Percentiles rank a stretch among this genome's conserved stretches.
Evolutionary conservation across 345 rosid genomes (phyloP).

Genomic region (Aquilaria yunnanensis): DNA sequence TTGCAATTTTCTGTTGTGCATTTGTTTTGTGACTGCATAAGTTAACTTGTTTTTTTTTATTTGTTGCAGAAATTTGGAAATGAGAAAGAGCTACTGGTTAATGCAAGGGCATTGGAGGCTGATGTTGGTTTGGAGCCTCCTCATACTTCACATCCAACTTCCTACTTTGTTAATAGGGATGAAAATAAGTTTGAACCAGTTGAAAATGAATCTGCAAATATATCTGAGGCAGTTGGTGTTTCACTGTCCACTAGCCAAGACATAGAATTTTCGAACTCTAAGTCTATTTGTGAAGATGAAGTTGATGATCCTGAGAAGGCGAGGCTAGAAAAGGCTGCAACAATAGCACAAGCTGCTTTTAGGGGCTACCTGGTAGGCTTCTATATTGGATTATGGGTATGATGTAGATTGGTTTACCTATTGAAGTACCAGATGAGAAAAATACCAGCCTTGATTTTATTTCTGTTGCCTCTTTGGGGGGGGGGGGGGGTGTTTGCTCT

Average conservation of each 20-base stretch:
- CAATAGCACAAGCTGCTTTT: constrained; percentile 87
- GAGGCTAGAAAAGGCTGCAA: constrained; percentile 65
- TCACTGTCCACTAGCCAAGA: constrained; percentile 29
- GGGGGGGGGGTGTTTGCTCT: too few relatives aligned
- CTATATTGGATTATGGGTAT: background rate
- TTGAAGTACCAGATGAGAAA: background rate
- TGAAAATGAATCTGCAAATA: constrained; percentile 36
- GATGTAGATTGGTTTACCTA: background rate
- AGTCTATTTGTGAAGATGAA: constrained; percentile 14
- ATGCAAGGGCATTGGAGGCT: constrained; percentile 51
- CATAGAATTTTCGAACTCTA: constrained; percentile 25
- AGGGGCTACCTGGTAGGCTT: constrained; percentile 86
- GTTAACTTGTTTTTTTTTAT: background rate
- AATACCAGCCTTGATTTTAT: background rate
- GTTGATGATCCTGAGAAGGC: constrained; percentile 45
- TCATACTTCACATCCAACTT: constrained; percentile 26
- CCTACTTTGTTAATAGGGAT: constrained; percentile 26
- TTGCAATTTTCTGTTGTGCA: background rate
- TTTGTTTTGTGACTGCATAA: background rate
- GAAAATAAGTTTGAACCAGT: constrained; percentile 32
- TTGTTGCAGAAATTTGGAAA: constrained; percentile 39
- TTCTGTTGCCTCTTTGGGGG: background rate
- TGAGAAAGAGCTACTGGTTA: constrained; percentile 42
- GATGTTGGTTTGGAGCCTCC: constrained; percentile 38
- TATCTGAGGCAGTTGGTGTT: constrained; percentile 27